A percentile compares a stretch with the other conserved stretches of the same genome.
Evolutionary conservation across 305 asterid genomes (phyloP).

Genomic region (Solanum chacoense): DNA sequence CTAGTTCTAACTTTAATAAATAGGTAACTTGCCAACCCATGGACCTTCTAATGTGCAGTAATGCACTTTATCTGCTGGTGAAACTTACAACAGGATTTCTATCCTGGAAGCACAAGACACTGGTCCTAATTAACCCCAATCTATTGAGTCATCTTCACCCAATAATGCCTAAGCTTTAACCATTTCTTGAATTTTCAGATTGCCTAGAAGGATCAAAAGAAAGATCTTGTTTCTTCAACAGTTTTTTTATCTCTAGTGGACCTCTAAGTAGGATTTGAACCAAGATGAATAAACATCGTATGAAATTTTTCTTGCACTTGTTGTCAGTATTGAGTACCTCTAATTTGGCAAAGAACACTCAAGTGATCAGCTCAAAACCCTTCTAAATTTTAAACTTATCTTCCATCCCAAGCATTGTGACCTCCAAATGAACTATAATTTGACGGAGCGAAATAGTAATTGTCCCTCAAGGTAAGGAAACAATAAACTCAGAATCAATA

Average conservation of each 20-base stretch:
- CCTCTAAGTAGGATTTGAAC: not conserved
- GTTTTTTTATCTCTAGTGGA: not conserved
- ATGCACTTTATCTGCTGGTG: not conserved
- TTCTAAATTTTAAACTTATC: not conserved
- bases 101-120: not conserved
- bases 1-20: not conserved
- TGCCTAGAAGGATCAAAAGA: not conserved
- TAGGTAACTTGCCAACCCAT: not conserved
- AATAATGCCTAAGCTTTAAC: not conserved
- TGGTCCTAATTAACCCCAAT: not conserved
- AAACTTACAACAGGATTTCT: not conserved
- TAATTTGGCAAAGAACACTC: not conserved
- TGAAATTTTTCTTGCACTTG: not conserved
- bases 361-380: not conserved
- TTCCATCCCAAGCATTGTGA: not conserved
- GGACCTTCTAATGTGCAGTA: not conserved
- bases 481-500: not conserved
- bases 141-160: not conserved
- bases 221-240: not conserved
- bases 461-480: not conserved
- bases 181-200: not conserved
- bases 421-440: not conserved
- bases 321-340: not conserved
- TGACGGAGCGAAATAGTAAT: not conserved
- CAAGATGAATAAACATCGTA: not conserved